Evolutionary conservation across 2,329 filamentous ascomycete genomes (phyloP).

Genomic region (Corinectria fuckeliana): DNA sequence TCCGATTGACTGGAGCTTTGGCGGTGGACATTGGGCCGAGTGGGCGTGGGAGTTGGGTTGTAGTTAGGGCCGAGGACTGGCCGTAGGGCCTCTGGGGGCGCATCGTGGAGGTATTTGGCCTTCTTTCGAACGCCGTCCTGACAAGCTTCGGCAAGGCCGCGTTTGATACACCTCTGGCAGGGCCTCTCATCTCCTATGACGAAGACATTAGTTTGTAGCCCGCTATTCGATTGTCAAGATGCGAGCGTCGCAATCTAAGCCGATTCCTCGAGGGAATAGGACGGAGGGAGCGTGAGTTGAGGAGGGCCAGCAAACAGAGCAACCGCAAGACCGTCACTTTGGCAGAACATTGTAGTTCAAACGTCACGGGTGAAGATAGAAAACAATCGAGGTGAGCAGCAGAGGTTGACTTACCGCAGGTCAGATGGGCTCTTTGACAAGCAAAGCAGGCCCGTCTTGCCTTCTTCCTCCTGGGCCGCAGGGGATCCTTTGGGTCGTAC

Average conservation of each 20-base stretch:
- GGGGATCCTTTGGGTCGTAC: constrained; percentile 85
- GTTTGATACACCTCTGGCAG: constrained; percentile 92
- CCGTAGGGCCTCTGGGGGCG: constrained; percentile 85
- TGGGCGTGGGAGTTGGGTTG: constrained; percentile 62
- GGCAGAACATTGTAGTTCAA: constrained; percentile 8
- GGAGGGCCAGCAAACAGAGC: background rate
- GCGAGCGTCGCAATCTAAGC: constrained; percentile 2
- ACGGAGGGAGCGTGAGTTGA: background rate
- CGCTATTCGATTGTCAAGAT: constrained; percentile 5
- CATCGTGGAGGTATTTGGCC: constrained; percentile 98
- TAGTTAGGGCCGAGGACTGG: constrained; percentile 80
- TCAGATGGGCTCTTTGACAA: constrained; percentile 95
- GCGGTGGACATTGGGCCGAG: constrained; percentile 53
- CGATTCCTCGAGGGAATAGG: background rate
- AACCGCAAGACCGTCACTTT: background rate
- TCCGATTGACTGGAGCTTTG: constrained; percentile 58
- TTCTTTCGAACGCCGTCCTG: constrained; percentile 98
- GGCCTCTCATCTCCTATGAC: constrained; percentile 87
- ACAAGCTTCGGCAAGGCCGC: constrained; percentile 87
- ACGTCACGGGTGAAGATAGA: constrained; percentile 19
- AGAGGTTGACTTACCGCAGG: constrained; percentile 80
- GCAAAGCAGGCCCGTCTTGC: constrained; percentile 94
- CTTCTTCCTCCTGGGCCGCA: constrained; percentile 91
- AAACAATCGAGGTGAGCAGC: constrained; percentile 4
- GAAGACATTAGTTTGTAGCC: constrained; percentile 30